Percentiles rank a stretch among this genome's conserved stretches.
Conservation (phyloP, 129 eudicot genomes). For the Flaveria trinervia region DNA sequence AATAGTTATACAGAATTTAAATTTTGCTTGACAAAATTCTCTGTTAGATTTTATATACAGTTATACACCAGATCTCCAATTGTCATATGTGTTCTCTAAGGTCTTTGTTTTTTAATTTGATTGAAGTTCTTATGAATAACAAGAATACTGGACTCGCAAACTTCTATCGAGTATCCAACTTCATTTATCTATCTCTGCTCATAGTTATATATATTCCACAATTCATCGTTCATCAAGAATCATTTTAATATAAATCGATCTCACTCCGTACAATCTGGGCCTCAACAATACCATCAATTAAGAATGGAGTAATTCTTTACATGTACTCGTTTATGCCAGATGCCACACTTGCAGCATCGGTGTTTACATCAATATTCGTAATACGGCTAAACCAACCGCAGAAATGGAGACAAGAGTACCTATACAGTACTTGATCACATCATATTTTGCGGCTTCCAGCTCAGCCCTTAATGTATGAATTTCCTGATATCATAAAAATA, state of each 20-base stretch:
- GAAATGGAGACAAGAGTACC: constrained; percentile 93
- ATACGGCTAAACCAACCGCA: constrained; percentile 89
- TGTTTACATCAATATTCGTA: constrained; percentile 66
- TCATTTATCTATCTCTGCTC: neutral
- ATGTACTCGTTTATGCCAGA: constrained; percentile 15
- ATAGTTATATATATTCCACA: neutral
- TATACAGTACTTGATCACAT: constrained; percentile 92
- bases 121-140: neutral
- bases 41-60: no score
- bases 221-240: neutral
- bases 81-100: neutral
- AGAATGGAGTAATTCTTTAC: neutral
- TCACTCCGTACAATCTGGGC: neutral
- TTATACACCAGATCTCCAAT: no score
- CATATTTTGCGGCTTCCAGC: constrained; percentile 90
- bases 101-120: neutral
- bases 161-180: neutral
- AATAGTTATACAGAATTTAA: no score
- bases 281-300: neutral
- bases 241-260: neutral
- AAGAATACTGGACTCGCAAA: neutral
- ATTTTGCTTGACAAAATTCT: no score
- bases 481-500: constrained; percentile 51
- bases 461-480: constrained; percentile 87
- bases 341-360: constrained; percentile 26